Base-by-base conservation (phyloP, 495 filamentous ascomycete species). In the Bacidia rubella region DNA sequence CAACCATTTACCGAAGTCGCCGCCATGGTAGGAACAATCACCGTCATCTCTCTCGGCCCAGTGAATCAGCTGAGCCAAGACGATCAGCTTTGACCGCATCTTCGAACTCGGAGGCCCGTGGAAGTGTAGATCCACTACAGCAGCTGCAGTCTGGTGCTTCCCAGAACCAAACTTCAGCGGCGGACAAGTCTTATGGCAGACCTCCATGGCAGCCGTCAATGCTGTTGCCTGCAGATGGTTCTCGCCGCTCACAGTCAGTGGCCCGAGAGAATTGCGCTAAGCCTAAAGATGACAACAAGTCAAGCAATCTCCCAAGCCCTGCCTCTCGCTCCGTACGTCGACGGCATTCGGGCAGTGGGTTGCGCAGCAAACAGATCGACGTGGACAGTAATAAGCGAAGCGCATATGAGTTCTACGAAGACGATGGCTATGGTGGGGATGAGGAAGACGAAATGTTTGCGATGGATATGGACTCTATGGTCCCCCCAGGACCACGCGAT, bases 341-440 rank as follows among this genome's bases (percentile, higher is more conserved):
- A 50, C 79, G 87, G 26, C 88, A 88, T 65, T 94, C 87, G 7
- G 86, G 85, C 21, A 82, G 83, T 53, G 85, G 85, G 17, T 70
- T 94, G 32, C 79, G 81, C 35, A 74, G 86, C 29, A 80, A 76
- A 62, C 83, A 79, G 17, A 66, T 70, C 44, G 82, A 82, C 53
- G 76, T 90, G 11, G 71, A 73, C 24, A 69, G 69, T 12, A 62
- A 66, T n/a, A 70, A 77, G 19, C 71, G 77, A 17, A 77, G 83
- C n/a, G 77, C 84, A 42, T 70, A 94, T 4, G 75, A 90, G 63
- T 93, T 86, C 58, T 89, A 83, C 54, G 86, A 90, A 57, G 87
- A 95, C 51, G 85, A 86, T 40, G 87, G 80, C 4, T 93, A 94
- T 66, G 81, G 84, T 56, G 85, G 79, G 12, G 85, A 90, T 61